phyloP scores from a whole-genome alignment of 305 asterid species.

The Stenogyne calaminthoides region DNA sequence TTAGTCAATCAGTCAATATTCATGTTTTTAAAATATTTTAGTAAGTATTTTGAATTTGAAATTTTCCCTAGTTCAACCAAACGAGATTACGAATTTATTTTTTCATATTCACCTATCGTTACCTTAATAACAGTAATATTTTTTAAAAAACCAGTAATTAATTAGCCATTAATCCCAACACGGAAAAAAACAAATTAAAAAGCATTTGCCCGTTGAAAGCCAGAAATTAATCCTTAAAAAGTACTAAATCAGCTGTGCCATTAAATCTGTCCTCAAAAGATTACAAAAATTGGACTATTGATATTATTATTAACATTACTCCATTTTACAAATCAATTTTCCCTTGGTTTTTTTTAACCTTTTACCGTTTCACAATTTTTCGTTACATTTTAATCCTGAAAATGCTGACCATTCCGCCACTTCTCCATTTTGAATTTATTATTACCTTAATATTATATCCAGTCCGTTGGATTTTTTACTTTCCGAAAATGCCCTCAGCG shows the following conservation, averaged over 20 bases:
- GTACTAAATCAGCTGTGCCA: constrained; percentile 31
- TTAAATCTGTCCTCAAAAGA: constrained; percentile 32
- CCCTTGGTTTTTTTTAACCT: not conserved
- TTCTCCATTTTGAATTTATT: constrained; percentile 33
- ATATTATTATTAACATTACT: not conserved
- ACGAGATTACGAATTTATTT: not conserved
- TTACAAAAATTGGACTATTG: constrained; percentile 26
- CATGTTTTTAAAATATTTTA: too few species aligned
- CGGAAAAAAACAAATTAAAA: constrained; percentile 17
- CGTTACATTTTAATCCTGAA: constrained; percentile 18
- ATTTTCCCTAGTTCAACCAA: not conserved
- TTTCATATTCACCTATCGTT: not conserved
- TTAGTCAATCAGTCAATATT: too few species aligned
- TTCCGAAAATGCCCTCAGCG: constrained; percentile 44
- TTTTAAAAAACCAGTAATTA: not conserved
- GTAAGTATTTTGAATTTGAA: not conserved
- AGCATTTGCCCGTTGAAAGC: constrained; percentile 29
- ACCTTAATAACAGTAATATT: not conserved
- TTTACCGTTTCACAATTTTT: constrained; percentile 6
- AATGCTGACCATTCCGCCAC: constrained; percentile 11
- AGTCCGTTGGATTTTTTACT: constrained; percentile 44
- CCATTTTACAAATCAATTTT: not conserved
- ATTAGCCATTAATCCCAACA: constrained; percentile 19
- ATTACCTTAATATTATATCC: constrained; percentile 24
- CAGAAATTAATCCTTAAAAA: constrained; percentile 14